These are phyloP conservation scores for Colletotrichum nymphaeae DNA, from an alignment of 2,329 filamentous ascomycete genomes.

Conservation along the genomic window DNA sequence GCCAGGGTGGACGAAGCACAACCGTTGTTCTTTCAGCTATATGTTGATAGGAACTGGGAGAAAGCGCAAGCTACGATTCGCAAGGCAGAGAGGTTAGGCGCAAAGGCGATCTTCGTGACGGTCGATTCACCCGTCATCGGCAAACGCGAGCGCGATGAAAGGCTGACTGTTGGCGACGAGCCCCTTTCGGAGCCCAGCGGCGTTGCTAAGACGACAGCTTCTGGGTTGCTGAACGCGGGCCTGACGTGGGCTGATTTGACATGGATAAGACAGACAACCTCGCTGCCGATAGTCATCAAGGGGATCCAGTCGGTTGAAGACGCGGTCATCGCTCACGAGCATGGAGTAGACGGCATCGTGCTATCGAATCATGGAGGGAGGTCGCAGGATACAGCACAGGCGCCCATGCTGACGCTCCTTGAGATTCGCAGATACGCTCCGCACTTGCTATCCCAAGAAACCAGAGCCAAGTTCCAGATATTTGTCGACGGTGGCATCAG, in stretches of 20 bases:
- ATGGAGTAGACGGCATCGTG: conserved; percentile 74
- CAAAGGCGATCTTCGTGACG: conserved; percentile 67
- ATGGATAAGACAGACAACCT: conserved; percentile 66
- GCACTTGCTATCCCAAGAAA: conserved; percentile 47
- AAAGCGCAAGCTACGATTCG: conserved; percentile 61
- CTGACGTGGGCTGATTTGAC: conserved; percentile 72
- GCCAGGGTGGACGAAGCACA: not conserved
- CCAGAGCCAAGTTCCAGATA: conserved; percentile 51
- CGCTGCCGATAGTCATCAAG: conserved; percentile 72
- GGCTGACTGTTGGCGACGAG: conserved; percentile 58
- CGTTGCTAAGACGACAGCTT: conserved; percentile 62
- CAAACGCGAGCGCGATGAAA: conserved; percentile 61
- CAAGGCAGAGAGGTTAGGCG: conserved; percentile 57
- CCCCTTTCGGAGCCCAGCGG: conserved; percentile 52
- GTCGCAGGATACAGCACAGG: conserved; percentile 55
- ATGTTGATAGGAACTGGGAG: conserved; percentile 65
- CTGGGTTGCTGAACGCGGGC: conserved; percentile 66
- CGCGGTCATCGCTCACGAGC: conserved; percentile 67
- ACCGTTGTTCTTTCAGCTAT: conserved; percentile 68
- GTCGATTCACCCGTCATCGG: conserved; percentile 68
- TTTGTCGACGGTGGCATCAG: conserved; percentile 74
- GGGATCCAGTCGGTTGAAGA: conserved; percentile 75
- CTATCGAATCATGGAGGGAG: conserved; percentile 78
- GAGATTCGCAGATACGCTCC: conserved; percentile 62
- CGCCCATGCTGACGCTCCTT: conserved; percentile 35